Base-by-base conservation (phyloP, 345 rosid species). In the Rhodamnia argentea region DNA sequence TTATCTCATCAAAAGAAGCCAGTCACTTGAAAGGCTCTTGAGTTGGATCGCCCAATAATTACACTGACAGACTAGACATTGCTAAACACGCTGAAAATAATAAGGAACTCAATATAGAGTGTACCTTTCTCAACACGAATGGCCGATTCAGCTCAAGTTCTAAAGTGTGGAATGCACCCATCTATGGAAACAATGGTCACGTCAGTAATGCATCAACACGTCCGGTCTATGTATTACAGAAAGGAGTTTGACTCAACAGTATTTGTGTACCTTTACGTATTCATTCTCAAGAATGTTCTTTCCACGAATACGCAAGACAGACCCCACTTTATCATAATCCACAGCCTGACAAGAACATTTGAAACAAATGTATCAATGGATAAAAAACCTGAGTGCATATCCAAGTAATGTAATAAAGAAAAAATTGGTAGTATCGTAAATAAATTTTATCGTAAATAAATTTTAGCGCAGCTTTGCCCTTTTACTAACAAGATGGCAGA, bases 151-250 rank as follows among this genome's bases (percentile, higher is more conserved):
- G 92, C 86, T 95, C 98, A 62, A 97, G 86, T 87, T 96, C 98
- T 86, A 97, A 87, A 83, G 99, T 97, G 89, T 97, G 99, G 86
- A 93, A 97, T 23, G 97, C 97, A 83, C 99, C 99, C 83, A 97
- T 95, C 99, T 97, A 92, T 84, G 54, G 87, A 37, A 83, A 85
- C 87, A 85, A 56, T 76, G 81, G 52, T 37, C 64, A 16, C n/a
- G 47, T 85, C 32, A 40, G 57, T 60, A 75, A 70, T 37, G 47
- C 78, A 70, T 70, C 20, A 40, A 70, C 47, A 64, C 37, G 47
- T 70, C 44, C 10, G 47, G 78, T 70, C 26, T 37, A 10, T 70
- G 78, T 70, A 6, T 32, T 22, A 78, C 40, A 75, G 86, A 24
- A 23, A 44, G 23, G 82, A 86, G 18, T 16, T 82, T 53, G 59